A percentile compares a stretch with the other conserved stretches of the same genome.
These are phyloP conservation scores for Zea mays DNA, from an alignment of 176 grass and related monocot species.

Conservation along the genomic window DNA sequence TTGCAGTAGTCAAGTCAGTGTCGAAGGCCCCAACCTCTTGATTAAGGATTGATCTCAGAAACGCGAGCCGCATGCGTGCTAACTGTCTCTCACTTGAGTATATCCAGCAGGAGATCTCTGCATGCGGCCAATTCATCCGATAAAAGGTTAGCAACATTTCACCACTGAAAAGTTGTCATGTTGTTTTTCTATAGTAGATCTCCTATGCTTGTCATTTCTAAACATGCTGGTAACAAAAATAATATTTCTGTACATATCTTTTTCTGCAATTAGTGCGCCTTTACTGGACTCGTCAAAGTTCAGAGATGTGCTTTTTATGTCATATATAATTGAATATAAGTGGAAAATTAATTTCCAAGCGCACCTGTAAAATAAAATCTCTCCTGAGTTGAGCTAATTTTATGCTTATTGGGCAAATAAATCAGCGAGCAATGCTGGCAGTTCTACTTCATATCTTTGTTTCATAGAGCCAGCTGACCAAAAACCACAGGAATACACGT, in stretches of 20 bases:
- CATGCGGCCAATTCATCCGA: constrained; percentile 27
- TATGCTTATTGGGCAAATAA: neutral
- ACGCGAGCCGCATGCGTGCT: constrained; percentile 53
- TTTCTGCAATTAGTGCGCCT: neutral
- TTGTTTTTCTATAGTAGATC: neutral
- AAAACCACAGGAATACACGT: neutral
- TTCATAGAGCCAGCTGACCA: neutral
- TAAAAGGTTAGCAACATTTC: constrained; percentile 24
- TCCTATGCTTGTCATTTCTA: constrained; percentile 19
- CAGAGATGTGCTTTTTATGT: neutral
- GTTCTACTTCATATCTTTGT: neutral
- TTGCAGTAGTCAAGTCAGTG: constrained; percentile 59
- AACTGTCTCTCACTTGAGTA: constrained; percentile 62
- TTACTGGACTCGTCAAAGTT: neutral
- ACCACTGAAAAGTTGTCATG: neutral
- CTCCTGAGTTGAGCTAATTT: neutral
- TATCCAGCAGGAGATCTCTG: constrained; percentile 73
- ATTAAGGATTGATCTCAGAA: constrained; percentile 54
- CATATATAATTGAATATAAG: neutral
- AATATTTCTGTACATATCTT: neutral
- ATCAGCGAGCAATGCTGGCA: neutral
- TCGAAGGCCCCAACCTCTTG: constrained; percentile 70
- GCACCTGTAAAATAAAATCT: neutral
- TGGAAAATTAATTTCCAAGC: neutral
- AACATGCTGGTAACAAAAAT: constrained; percentile 10